Base-by-base conservation (phyloP, 768 basidiomycete species). In the Podaxis sp. region DNA sequence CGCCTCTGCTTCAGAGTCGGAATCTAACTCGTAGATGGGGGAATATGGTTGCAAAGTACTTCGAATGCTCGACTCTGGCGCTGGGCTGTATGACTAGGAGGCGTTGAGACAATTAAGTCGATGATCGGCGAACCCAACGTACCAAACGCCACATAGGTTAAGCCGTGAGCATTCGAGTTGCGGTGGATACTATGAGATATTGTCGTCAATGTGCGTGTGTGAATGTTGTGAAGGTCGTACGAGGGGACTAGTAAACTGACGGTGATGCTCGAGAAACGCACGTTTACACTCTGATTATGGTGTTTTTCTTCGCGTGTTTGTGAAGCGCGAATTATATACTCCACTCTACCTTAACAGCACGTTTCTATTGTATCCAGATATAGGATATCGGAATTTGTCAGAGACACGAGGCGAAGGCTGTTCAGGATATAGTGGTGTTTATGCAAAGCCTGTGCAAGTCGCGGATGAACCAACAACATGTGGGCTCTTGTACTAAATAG, bases 1-100 rank as follows among this genome's bases (percentile, higher is more conserved):
- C 17, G 15, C 22, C 19, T 59, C 58, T 19, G 38, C 58, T 24
- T 59, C 58, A 15, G 58, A 59, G 30, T 59, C 36, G 13, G 36
- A 36, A 7, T 17, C 22, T 3, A 28, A 40, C n/a, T 61, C 49
- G 38, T 61, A 53, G 59, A 61, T 17, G 8, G 24, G 52, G 6
- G 59, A 61, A 22, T 36, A 30, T 6, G 59, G 59, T 40, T 61
- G 59, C 6, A 61, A 19, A 30, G 59, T 61, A 26, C 59, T 61
- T 28, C 59, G 36, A 26, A 61, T 61, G 36, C 59, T 52, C 2
- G 59, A 61, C 44, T 61, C 59, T 4, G 59, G 59, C 12, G 59
- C 59, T 11, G 59, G 59, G 30, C 59, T 61, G 39, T 61, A 61
- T 42, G 59, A 44, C 59, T 61, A 40, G 24, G 39, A 61, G 39